Base-by-base conservation (phyloP, 352 stramenopile genomes). In the Pythium pyrilobum region DNA sequence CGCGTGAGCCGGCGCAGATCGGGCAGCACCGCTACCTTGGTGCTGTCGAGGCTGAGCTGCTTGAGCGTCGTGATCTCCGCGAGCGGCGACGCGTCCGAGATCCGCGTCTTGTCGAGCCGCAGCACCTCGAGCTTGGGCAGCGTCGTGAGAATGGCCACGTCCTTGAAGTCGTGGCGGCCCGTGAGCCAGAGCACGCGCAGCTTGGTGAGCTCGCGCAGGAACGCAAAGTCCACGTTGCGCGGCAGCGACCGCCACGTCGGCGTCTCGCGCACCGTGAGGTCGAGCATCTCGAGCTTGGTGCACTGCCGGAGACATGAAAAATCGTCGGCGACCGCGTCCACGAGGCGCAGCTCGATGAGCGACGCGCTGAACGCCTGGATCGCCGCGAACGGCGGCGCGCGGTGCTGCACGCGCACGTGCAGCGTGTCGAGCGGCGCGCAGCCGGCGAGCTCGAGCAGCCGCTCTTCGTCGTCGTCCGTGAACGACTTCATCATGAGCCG, bases 141-240 rank as follows among this genome's bases (percentile, higher is more conserved):
- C 10, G 50, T 56, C 5, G 55, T 69, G 11, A 87, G 62, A 18
- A 77, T 34, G 1, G 56, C 28, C 6, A 66, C 59, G 36, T 85
- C 71, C n/a, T 77, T 77, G 34, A 87, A 84, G 43, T 87, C 76
- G 23, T 85, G 73, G 1, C 76, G 76, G 9, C 76, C 76, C 3
- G 66, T 68, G 11, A 87, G 45, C 28, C 62, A 79, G 3, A 87
- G 64, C 53, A 76, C 69, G 38, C 79, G 48, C 13, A 87, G 39
- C 20, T 72, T 53, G 24, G 48, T 66, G 0, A 85, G 53, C 18
- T 64, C 24, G 1, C 45, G 18, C 1, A 87, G 40, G 34, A 82
- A 85, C 12, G 72, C 52, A 40, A 87, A 85, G 23, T 66, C 71
- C 3, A 50, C 47, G 24, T 63, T 42, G 27, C 47, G 46, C 15